Conservation (phyloP, 495 filamentous ascomycete genomes). For the Viridothelium virens region DNA sequence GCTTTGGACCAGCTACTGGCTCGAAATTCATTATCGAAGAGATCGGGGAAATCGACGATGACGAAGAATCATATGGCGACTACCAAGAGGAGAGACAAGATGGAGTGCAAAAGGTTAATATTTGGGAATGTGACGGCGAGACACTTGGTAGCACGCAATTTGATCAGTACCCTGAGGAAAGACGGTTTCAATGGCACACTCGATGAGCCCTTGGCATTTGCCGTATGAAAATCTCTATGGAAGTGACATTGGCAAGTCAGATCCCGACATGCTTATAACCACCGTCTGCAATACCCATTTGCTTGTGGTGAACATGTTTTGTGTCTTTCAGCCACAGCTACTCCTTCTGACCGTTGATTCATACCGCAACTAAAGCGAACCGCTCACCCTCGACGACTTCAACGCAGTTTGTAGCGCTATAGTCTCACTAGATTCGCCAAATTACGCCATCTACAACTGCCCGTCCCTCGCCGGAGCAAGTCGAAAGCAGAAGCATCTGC, state of each 20-base stretch:
- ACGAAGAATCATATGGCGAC: too few species aligned
- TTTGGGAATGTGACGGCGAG: too few species aligned
- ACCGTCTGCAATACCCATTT: background rate
- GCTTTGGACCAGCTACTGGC: too few species aligned
- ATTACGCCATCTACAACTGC: background rate
- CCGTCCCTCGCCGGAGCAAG: background rate
- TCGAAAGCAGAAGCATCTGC: background rate
- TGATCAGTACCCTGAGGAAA: too few species aligned
- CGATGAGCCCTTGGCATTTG: too few species aligned
- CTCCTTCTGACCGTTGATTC: background rate
- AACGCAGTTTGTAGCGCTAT: background rate
- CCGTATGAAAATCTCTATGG: too few species aligned
- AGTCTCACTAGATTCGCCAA: background rate
- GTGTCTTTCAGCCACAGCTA: background rate
- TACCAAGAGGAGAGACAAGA: too few species aligned
- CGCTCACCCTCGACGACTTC: background rate
- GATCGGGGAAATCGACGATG: too few species aligned
- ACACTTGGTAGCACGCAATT: too few species aligned
- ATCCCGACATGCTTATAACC: background rate
- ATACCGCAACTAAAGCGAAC: background rate
- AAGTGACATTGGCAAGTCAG: background rate
- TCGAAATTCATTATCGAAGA: too few species aligned
- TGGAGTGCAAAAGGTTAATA: too few species aligned
- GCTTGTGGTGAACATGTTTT: background rate
- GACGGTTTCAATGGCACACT: too few species aligned